Conservation (phyloP, 192 early-diverging fungal species). For the Martensiomyces pterosporus region DNA sequence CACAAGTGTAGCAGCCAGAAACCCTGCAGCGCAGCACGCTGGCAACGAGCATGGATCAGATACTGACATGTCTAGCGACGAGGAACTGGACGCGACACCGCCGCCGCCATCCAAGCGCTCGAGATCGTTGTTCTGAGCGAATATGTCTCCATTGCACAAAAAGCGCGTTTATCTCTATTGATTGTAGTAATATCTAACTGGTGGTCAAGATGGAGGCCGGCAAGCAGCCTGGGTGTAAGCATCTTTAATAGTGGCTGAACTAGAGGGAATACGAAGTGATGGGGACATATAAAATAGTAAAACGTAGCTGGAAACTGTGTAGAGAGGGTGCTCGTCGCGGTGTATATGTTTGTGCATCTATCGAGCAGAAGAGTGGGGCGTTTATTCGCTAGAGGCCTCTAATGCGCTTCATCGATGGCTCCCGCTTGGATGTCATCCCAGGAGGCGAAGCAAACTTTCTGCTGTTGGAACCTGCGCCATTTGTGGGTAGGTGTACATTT, state of each 20-base stretch:
- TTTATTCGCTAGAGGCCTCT: constrained; percentile 24
- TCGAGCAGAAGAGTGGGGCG: background rate
- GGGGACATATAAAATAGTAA: too few relatives aligned
- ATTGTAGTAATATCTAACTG: constrained; percentile 2
- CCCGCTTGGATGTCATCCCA: constrained; percentile 5
- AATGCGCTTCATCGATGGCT: constrained; percentile 35
- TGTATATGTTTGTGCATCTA: background rate
- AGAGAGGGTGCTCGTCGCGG: too few relatives aligned
- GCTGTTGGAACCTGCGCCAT: constrained; percentile 2
- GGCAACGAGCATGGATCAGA: background rate
- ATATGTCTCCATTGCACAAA: constrained; percentile 7
- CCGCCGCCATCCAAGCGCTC: constrained; percentile 40
- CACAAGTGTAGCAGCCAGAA: background rate
- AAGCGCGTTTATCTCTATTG: background rate
- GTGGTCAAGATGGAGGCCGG: background rate
- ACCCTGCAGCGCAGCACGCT: background rate
- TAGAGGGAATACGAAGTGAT: too few relatives aligned
- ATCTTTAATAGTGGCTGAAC: background rate
- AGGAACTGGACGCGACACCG: constrained; percentile 43
- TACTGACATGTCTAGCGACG: constrained; percentile 29
- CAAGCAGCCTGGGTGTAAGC: background rate
- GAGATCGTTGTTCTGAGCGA: background rate
- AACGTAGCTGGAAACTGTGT: too few relatives aligned
- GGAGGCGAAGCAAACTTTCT: too few relatives aligned
- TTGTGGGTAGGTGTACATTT: background rate